These are phyloP conservation scores for Mycoemilia scoparia DNA, from an alignment of 192 early-diverging fungal species.

Conservation along the genomic window DNA sequence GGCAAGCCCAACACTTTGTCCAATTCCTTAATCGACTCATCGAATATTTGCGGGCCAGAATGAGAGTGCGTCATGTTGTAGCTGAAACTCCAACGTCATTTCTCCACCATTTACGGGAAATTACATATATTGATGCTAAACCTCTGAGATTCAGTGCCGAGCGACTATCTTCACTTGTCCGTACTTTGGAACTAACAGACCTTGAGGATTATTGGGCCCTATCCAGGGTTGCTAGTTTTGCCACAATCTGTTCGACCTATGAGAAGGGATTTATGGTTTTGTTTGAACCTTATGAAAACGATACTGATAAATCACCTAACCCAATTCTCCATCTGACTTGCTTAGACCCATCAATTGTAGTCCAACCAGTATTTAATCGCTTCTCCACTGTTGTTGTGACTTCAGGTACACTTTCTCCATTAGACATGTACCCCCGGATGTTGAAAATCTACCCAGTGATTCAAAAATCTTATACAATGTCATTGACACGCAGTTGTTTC, in stretches of 20 bases:
- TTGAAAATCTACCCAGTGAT: conserved; percentile 76
- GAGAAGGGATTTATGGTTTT: conserved; percentile 91
- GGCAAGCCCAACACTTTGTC: conserved; percentile 96
- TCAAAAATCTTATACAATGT: conserved; percentile 91
- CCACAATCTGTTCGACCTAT: conserved; percentile 90
- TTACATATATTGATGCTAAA: conserved; percentile 89
- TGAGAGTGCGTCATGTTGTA: conserved; percentile 93
- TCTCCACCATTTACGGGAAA: conserved; percentile 77
- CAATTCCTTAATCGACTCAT: conserved; percentile 88
- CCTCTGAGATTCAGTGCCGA: conserved; percentile 91
- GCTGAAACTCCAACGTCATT: conserved; percentile 92
- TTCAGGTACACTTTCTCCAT: conserved; percentile 95
- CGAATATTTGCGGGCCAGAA: conserved; percentile 93
- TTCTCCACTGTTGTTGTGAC: conserved; percentile 96
- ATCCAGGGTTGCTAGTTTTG: conserved; percentile 76
- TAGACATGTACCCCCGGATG: conserved; percentile 95
- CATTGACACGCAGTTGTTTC: conserved; percentile 85
- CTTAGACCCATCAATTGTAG: conserved; percentile 89
- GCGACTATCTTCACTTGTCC: conserved; percentile 69
- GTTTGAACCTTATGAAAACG: conserved; percentile 93
- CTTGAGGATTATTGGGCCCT: conserved; percentile 71
- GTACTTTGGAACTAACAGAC: conserved; percentile 85
- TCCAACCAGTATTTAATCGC: conserved; percentile 88
- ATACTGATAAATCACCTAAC: conserved; percentile 79
- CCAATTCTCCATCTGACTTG: conserved; percentile 87